phyloP scores from a whole-genome alignment of 345 rosid species.

The Hevea brasiliensis region DNA sequence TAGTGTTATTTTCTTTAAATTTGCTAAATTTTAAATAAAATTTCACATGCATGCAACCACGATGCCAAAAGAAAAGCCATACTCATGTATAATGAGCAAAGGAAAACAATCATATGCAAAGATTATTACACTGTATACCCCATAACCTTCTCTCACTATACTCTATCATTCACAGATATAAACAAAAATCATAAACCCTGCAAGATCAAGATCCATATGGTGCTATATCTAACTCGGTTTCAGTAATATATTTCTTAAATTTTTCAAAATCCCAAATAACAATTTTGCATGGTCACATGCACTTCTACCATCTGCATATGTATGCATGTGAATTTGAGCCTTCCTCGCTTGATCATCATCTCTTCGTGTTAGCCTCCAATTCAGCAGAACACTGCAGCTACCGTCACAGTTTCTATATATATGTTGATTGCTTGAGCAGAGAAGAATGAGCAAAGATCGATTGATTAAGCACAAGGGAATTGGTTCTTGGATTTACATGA shows the following conservation, averaged over 20 bases:
- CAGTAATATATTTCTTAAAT: conserved; percentile 16
- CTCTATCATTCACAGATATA: conserved; percentile 44
- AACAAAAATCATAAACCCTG: conserved; percentile 39
- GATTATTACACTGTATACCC: conserved; percentile 46
- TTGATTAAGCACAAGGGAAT: background rate
- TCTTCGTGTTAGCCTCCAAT: conserved; percentile 9
- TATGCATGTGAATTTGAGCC: background rate
- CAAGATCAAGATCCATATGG: background rate
- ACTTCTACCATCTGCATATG: background rate
- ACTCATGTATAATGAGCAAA: conserved; percentile 10
- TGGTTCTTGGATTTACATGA: conserved; percentile 37
- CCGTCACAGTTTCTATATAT: conserved; percentile 1
- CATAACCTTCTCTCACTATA: conserved; percentile 31
- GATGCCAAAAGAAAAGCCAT: background rate
- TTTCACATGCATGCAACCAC: too few relatives aligned
- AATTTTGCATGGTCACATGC: background rate
- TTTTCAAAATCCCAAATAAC: conserved; percentile 4
- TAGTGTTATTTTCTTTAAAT: too few relatives aligned
- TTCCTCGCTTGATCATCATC: background rate
- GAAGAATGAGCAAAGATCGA: too few relatives aligned
- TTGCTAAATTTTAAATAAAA: too few relatives aligned
- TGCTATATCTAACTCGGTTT: conserved; percentile 23
- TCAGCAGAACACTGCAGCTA: background rate
- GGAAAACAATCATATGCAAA: conserved; percentile 22
- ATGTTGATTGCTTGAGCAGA: too few relatives aligned